Evolutionary conservation across 2,329 filamentous ascomycete species (phyloP), one percentile per base, ranked within the genome.

Genomic region (Talaromyces rugulosus): DNA sequence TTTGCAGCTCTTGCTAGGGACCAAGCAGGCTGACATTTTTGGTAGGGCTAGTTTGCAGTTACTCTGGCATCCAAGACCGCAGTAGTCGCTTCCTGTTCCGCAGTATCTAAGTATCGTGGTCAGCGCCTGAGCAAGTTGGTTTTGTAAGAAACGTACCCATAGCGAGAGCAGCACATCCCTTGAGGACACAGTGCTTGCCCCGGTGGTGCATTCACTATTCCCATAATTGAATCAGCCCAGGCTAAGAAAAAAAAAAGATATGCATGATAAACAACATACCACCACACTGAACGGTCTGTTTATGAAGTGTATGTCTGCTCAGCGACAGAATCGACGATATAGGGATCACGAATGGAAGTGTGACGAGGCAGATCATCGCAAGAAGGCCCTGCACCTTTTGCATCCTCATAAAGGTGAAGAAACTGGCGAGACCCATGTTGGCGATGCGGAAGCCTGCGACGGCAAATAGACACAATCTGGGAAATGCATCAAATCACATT

Each of bases 291-390:
- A 56, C 50, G 30, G 23, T 16, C n/a, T 14, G 42, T 6, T 30
- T 52, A 42, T 61, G 59, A 40, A 50, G 56, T 80, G 0, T 67
- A 72, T 60, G 79, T 82, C 59, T 71, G 77, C 1, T 80, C 82
- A 64, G 77, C 85, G 66, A 67, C 71, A 72, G 79, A 60, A 56
- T 65, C 70, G 0, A 82, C 77, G 77, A 62, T 67, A 18, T 64
- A 71, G 3, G 66, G 60, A 23, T 36, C 61, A 33, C 65, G 47
- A 23, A 67, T 66, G n/a, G 67, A 69, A 23, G 73, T 73, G 60
- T 73, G 81, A 8, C 71, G 72, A 9, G 76, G 78, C 1, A 73
- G 79, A 44, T 73, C 89, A 66, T 33, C 18, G 62, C 62, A 14
- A 61, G 33, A 30, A 55, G 36, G 47, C 62, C 62, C 28, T 63